Evolutionary conservation across 2,329 filamentous ascomycete genomes (phyloP), one percentile per base, ranked within the genome.

Genomic region (Mollisia scopiformis): DNA sequence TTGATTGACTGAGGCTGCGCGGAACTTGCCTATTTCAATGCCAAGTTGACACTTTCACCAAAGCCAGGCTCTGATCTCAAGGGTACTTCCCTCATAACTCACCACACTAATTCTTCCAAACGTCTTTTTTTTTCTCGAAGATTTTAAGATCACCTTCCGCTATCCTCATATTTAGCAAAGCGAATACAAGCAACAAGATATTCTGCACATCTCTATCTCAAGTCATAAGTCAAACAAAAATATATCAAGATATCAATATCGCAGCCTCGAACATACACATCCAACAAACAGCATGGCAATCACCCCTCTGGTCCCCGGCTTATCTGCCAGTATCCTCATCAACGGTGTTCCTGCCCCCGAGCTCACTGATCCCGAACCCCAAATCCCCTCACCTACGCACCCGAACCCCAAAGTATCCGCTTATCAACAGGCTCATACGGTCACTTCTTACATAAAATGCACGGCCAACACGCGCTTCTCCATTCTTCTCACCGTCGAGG

Each of bases 401-500:
- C 56, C 6, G 43, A 62, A 60, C 30, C 33, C 39, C 1, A 14
- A 2, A 11, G 52, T 62, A 8, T 35, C 41, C 6, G 11, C 28
- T 14, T 53, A 64, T n/a, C 52, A 62, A 37, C 7, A 7, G 1
- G 10, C 10, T 1, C 58, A 31, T 10, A 64, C 61, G 0, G 39
- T 55, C 16, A 63, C 57, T 11, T 59, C 46, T 1, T 68, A 66
- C 46, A 62, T 68, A 16, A 52, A 58, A 25, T 58, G 61, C 3
- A 14, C 31, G 5, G 49, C 59, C 19, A 39, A 57, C n/a, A n/a
- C 59, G n/a, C 41, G 43, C 8, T 66, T 66, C 51, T 27, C 16
- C 6, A 57, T 67, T 8, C 19, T 39, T 5, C 13, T 67, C 23
- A n/a, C n/a, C 13, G 43, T 61, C 16, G 33, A 43, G 3, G 6